These are phyloP conservation scores for Periconia sp. DNA, from an alignment of 2,329 filamentous ascomycete genomes.

Conservation along the genomic window DNA sequence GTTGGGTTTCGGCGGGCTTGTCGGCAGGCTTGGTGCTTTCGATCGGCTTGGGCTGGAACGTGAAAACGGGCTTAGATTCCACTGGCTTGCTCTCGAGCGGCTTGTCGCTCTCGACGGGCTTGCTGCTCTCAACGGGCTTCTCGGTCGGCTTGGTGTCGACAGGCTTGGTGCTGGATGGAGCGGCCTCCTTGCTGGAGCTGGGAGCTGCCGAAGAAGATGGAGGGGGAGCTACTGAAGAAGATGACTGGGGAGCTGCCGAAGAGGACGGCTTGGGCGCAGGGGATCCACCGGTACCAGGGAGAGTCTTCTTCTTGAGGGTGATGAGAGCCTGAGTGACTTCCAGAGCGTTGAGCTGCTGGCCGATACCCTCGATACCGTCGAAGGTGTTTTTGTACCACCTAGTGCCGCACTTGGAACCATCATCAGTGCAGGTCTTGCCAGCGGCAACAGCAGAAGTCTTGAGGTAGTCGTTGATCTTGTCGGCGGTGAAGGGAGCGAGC, in stretches of 20 bases:
- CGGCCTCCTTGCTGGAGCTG: conserved; percentile 1
- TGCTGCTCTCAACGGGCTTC: neutral
- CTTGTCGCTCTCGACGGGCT: neutral
- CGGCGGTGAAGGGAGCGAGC: conserved; percentile 46
- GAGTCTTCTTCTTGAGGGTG: conserved; percentile 31
- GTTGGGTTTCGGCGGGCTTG: conserved; percentile 3
- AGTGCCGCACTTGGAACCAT: conserved; percentile 47
- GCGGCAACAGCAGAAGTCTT: conserved; percentile 46
- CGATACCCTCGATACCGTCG: conserved; percentile 46
- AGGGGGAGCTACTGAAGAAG: conserved; percentile 11
- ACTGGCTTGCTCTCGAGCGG: neutral
- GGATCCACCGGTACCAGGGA: conserved; percentile 24
- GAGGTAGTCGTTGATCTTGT: conserved; percentile 42
- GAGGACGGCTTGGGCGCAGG: conserved; percentile 6
- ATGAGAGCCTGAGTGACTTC: conserved; percentile 50
- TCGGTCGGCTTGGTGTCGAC: neutral
- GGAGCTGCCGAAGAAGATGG: conserved; percentile 12
- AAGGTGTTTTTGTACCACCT: conserved; percentile 49
- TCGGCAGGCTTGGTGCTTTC: neutral
- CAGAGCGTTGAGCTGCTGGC: conserved; percentile 49
- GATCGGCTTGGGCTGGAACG: conserved; percentile 1
- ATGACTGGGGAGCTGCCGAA: conserved; percentile 11
- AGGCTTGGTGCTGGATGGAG: neutral
- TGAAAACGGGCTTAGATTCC: too few species aligned
- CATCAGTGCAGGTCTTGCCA: conserved; percentile 45